Percentiles rank a stretch among this genome's conserved stretches.
Conservation (phyloP, 768 basidiomycete genomes). For the Boletus insuetus region DNA sequence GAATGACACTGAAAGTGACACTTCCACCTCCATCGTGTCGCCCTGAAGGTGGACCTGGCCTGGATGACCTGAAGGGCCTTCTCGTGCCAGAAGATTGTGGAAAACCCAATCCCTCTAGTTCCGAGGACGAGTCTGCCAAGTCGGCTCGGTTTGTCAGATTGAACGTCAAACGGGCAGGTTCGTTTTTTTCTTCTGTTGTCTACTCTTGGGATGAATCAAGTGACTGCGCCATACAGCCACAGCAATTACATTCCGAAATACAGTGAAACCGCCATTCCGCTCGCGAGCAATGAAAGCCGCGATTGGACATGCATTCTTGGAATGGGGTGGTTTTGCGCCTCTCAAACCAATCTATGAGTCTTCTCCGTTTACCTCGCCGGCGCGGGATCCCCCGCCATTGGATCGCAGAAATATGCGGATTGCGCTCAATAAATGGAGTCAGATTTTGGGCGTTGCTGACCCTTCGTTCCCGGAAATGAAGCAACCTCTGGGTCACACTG, state of each 20-base stretch:
- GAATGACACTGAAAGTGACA: conserved; percentile 30
- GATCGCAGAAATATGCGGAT: conserved; percentile 31
- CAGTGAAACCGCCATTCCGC: conserved; percentile 24
- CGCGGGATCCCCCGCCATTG: conserved; percentile 8
- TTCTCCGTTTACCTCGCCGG: conserved; percentile 25
- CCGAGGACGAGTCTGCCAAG: not conserved
- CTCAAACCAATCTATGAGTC: conserved; percentile 29
- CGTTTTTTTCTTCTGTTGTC: conserved; percentile 1
- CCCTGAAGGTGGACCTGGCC: conserved; percentile 33
- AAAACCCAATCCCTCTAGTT: not conserved
- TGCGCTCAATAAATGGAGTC: conserved; percentile 34
- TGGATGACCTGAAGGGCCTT: conserved; percentile 31
- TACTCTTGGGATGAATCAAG: not conserved
- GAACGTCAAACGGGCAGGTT: conserved; percentile 26
- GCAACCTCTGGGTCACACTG: not conserved
- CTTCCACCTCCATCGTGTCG: conserved; percentile 23
- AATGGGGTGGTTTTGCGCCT: conserved; percentile 33
- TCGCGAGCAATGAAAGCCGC: conserved; percentile 30
- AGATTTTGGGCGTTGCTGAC: conserved; percentile 31
- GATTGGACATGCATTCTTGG: conserved; percentile 30
- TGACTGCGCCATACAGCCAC: conserved; percentile 8
- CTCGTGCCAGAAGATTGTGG: conserved; percentile 18
- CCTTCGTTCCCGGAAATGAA: conserved; percentile 33
- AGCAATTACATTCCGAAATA: conserved; percentile 22
- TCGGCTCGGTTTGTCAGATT: conserved; percentile 12